A percentile compares a stretch with the other conserved stretches of the same genome.
Conservation (phyloP, 163 green algal species). For the Scenedesmus sp. region DNA sequence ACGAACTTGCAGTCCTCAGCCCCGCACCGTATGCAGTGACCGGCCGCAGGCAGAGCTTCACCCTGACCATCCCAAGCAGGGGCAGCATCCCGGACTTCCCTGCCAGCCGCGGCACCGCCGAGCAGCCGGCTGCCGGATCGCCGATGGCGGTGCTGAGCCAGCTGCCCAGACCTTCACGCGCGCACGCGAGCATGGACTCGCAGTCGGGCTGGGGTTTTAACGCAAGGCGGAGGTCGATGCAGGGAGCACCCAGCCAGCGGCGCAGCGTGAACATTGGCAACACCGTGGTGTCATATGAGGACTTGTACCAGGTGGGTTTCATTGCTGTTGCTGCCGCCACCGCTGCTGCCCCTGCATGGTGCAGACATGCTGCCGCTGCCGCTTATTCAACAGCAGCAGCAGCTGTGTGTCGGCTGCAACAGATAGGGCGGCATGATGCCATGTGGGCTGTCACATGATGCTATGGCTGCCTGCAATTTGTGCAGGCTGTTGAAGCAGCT, state of each 20-base stretch:
- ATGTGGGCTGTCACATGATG: too few relatives aligned
- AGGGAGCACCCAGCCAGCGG: not conserved
- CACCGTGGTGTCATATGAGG: not conserved
- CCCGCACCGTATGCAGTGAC: not conserved
- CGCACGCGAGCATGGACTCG: not conserved
- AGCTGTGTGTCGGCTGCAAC: too few relatives aligned
- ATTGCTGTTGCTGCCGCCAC: not conserved
- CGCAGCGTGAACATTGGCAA: slow-evolving; percentile 31
- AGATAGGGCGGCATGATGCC: too few relatives aligned
- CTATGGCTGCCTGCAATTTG: not conserved
- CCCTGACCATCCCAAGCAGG: not conserved
- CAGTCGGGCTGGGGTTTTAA: not conserved
- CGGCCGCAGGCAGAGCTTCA: not conserved
- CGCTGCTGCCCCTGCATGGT: not conserved
- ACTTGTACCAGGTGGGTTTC: not conserved
- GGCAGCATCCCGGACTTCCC: not conserved
- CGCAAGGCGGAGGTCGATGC: not conserved
- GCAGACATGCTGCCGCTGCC: too few relatives aligned
- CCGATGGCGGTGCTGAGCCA: not conserved
- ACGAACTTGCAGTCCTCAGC: not conserved
- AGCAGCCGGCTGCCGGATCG: not conserved
- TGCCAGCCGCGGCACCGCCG: not conserved
- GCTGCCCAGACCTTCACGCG: not conserved
- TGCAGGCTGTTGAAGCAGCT: slow-evolving; percentile 21
- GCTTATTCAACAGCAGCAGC: not conserved